Evolutionary conservation across 495 filamentous ascomycete species (phyloP), one percentile per base, ranked within the genome.

Genomic region (Venustampulla echinocandica): DNA sequence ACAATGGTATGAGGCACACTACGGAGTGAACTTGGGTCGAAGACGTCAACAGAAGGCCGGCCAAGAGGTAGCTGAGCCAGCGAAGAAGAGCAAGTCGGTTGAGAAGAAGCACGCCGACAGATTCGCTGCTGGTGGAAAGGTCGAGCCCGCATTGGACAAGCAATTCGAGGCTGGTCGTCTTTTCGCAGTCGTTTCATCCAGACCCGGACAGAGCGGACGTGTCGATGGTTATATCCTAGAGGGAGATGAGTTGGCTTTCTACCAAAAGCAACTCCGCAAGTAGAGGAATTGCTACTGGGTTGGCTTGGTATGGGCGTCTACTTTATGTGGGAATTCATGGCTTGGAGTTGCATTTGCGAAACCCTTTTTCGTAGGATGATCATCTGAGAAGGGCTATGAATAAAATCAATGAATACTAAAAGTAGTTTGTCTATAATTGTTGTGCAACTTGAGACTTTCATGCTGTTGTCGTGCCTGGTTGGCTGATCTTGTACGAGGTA

Each of bases 1-100:
- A 65, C 93, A 97, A 77, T 98, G 92, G 92, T 98, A 94, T 69
- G 92, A 98, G 80, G 87, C 92, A 50, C 93, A 98, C 82, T 98
- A 98, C 75, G 92, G 92, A 63, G 77, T 84, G 69, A 56, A 72
- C 55, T 68, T 98, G 48, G 92, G 92, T 61, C 83, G 92, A 59
- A 80, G 86, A 66, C 85, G 90, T 73, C 90, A 95, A 76, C 73
- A 80, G 64, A 87, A 88, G 75, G 68, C 74, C 53, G 65, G 65
- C 47, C 69, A 73, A 60, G 75, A 76, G 52, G 75, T 74, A 56
- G 64, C 65, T 52, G 64, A 75, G 57, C 82, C 85, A 66, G 83
- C 81, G 57, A 90, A 89, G 84, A 90, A 90, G 84, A 85, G 80
- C 74, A 88, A 88, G 75, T 73, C 77, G 55, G 87, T 97, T 44